Conservation (phyloP, 2,329 filamentous ascomycete species). For the Chrysoporthe austroafricana region DNA sequence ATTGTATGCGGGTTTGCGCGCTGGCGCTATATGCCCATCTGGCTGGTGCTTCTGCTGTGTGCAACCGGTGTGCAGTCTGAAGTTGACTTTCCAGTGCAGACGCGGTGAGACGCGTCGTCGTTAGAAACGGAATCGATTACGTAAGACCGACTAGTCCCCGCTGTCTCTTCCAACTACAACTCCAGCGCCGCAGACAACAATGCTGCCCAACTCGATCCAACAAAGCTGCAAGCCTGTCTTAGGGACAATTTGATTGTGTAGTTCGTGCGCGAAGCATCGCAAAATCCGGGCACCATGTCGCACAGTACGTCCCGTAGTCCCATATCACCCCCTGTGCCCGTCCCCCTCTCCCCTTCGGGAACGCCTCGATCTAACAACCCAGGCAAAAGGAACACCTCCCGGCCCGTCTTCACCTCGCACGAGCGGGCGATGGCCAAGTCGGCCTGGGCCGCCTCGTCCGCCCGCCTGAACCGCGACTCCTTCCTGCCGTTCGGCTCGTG, state of each 20-base stretch:
- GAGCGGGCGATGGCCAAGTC: constrained; percentile 82
- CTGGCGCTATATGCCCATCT: not conserved
- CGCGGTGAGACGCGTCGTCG: constrained; percentile 4
- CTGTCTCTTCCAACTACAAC: not conserved
- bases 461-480: constrained; percentile 86
- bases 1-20: not conserved
- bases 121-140: not conserved
- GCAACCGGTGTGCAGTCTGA: not conserved
- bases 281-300: constrained; percentile 39
- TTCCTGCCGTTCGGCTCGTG: constrained; percentile 92
- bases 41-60: not conserved
- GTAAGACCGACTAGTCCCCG: not conserved
- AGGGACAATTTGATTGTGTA: not conserved
- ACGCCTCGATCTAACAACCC: constrained; percentile 28
- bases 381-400: constrained; percentile 88
- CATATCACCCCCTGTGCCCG: too few relatives aligned
- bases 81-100: not conserved
- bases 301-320: constrained; percentile 47
- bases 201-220: not conserved
- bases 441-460: constrained; percentile 79
- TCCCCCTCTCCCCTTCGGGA: not conserved
- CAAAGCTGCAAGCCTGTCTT: not conserved
- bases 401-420: constrained; percentile 91
- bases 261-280: not conserved
- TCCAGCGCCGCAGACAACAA: not conserved